Base-by-base conservation (phyloP, 441 rosid genomes). In the Jatropha multifida region DNA sequence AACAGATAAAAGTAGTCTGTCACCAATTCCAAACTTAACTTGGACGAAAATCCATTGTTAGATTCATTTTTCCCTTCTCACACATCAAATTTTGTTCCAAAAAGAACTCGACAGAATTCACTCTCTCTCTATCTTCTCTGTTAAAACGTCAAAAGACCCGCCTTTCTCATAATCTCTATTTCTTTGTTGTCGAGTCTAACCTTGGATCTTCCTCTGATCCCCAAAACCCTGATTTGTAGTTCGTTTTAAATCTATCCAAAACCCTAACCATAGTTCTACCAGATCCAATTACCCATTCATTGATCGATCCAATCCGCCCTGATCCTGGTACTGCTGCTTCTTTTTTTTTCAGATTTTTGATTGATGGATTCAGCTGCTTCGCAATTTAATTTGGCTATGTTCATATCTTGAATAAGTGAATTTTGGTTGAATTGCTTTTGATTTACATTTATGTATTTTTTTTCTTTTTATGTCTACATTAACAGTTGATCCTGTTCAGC, bases 171-270 rank as follows among this genome's bases (percentile, higher is more conserved):
- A 32, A 5, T 10, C 3, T 18, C 74, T 18, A 9, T 37, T 52
- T 11, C 49, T 17, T 20, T 64, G 56, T 44, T 3, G 1, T 5
- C 73, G 18, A 11, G 46, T n/a, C 52, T 51, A 26, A 13, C 27
- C 37, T 49, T 61, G 68, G 52, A 64, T 71, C 71, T 46, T 12
- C 44, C 64, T 73, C 60, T 17, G 74, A 72, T 77, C 54, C 63
- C 80, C 44, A 72, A 60, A 67, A 55, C 56, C 73, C 80, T 68
- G 32, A 51, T 66, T 27, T 66, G 3, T 18, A 32, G 51, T 69
- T 26, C 27, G 32, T 26, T 10, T 23, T 69, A 23, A 18, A 9
- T 42, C 37, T 54, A 1, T 44, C 72, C 44, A 17, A 71, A 70
- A n/a, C 68, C 59, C 69, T n/a, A 52, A 3, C 9, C 71, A 20